Base-by-base conservation (phyloP, 495 filamentous ascomycete species). In the Hypoxylon crocopeplum region DNA sequence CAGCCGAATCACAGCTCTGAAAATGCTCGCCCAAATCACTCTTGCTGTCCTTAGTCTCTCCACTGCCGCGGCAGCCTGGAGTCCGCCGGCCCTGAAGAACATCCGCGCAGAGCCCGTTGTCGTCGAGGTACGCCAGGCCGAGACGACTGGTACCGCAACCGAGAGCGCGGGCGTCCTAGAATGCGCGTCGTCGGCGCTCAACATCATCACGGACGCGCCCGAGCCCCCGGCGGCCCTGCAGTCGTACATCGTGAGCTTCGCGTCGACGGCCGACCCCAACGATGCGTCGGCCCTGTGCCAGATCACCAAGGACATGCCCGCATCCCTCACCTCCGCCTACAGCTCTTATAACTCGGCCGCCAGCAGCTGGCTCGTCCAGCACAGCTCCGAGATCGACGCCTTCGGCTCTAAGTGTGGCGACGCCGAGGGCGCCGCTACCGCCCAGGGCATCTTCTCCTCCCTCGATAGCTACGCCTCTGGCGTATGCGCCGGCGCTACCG, bases 271-370 rank as follows among this genome's bases (percentile, higher is more conserved):
- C 15, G 48, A 63, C 27, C 27, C 32, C n/a, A 36, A 1, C 24
- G 13, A 59, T 45, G 24, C 48, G 37, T 24, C 54, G 5, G 17
- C 20, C 20, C 4, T 55, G 8, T 64, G 61, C 55, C 13, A 42
- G 36, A 11, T 44, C 11, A 64, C 44, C 33, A 5, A 33, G n/a
- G 30, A n/a, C n/a, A n/a, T 64, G 0, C 61, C 61, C 6, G 10
- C 32, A 5, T 59, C 61, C n/a, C 25, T 64, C 20, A 46, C 44
- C 10, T 16, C 49, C 7, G 55, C 20, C 6, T 59, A 45, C 49
- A 59, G 48, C 38, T 54, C 53, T 19, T 64, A 59, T 49, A 49
- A 64, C 37, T 29, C 55, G 44, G 24, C 24, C 12, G 61, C 48
- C 8, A 59, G 54, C 44, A 55, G 49, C 49, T 64, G 61, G 61